Conservation (phyloP, 352 stramenopile species). For the Phytophthora syringae region DNA sequence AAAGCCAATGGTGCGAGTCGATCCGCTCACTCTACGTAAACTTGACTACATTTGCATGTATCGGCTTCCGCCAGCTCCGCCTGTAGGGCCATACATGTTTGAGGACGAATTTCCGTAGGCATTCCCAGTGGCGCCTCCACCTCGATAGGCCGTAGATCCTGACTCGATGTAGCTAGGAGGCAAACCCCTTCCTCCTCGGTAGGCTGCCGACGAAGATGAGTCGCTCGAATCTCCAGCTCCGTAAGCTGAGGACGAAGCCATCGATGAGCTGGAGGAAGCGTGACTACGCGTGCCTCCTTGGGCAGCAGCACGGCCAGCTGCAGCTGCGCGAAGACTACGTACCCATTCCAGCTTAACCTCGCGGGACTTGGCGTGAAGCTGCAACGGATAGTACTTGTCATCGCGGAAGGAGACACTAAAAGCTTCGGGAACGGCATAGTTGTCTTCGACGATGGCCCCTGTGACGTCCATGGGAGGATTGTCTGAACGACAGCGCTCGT, state of each 20-base stretch:
- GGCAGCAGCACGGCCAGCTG: slow-evolving; percentile 29
- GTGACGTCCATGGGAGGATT: slow-evolving; percentile 86
- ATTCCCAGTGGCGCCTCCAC: slow-evolving; percentile 13
- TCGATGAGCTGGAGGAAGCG: slow-evolving; percentile 38
- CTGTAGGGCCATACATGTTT: slow-evolving; percentile 32
- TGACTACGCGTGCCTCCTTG: slow-evolving; percentile 24
- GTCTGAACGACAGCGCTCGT: slow-evolving; percentile 79
- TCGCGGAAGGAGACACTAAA: slow-evolving; percentile 85
- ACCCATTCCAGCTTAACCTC: slow-evolving; percentile 86
- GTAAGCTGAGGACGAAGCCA: slow-evolving; percentile 26
- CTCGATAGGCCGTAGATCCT: slow-evolving; percentile 22
- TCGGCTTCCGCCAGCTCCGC: slow-evolving; percentile 36
- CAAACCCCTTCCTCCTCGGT: slow-evolving; percentile 11
- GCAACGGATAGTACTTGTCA: slow-evolving; percentile 81
- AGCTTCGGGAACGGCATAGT: slow-evolving; percentile 77
- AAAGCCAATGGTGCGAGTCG: slow-evolving; percentile 18
- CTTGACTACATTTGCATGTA: slow-evolving; percentile 58
- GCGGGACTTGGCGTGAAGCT: slow-evolving; percentile 82
- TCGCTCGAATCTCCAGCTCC: slow-evolving; percentile 18
- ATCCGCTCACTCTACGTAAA: slow-evolving; percentile 19
- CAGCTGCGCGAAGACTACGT: slow-evolving; percentile 68
- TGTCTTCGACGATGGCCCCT: slow-evolving; percentile 77
- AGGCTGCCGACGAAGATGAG: slow-evolving; percentile 13
- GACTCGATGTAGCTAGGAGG: slow-evolving; percentile 33
- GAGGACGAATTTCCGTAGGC: slow-evolving; percentile 37